Base-by-base conservation (phyloP, 179 eudicot species). In the Silene coronaria region DNA sequence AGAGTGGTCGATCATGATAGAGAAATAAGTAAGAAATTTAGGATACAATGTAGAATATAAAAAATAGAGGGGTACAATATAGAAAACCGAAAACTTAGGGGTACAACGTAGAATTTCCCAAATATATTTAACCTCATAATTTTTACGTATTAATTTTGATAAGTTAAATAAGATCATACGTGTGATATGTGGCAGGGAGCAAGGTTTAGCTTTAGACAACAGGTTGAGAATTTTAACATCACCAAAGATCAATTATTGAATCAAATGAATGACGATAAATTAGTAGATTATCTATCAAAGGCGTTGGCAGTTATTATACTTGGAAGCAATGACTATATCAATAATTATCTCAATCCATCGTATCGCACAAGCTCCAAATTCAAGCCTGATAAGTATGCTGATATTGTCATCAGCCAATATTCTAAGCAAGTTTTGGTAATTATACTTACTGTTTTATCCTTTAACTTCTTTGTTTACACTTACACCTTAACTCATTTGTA, bases 311-410 rank as follows among this genome's bases (percentile, higher is more conserved):
- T 91, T 53, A 76, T 93, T 73, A 78, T 84, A 11, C 78, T 87
- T 4, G 98, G 98, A 7, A 91, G 96, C 86, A 93, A 93, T 73
- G 98, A 93, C 83, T 93, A 93, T 80, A 74, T 93, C 64, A 93
- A 93, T 78, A 93, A 93, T 79, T 93, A 93, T 76, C 84, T 93
- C 45, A 71, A 80, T 66, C 93, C 97, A n/a, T 63, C 85, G 13
- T 88, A 88, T 67, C 63, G 85, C 14, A 82, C 82, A 23, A 81
- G 89, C 70, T 72, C 74, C 67, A 59, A 82, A 12, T 83, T 84
- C 79, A 85, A 75, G 55, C 96, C 98, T 19, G 84, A 80, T 17
- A 82, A 83, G 38, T 91, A 75, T 71, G 97, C 97, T 5, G 86
- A 87, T 77, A 85, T 86, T 34, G 87, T 93, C 55, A 85, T 89